phyloP scores from a whole-genome alignment of 495 filamentous ascomycete genomes.

The Penicillium ucsense region DNA sequence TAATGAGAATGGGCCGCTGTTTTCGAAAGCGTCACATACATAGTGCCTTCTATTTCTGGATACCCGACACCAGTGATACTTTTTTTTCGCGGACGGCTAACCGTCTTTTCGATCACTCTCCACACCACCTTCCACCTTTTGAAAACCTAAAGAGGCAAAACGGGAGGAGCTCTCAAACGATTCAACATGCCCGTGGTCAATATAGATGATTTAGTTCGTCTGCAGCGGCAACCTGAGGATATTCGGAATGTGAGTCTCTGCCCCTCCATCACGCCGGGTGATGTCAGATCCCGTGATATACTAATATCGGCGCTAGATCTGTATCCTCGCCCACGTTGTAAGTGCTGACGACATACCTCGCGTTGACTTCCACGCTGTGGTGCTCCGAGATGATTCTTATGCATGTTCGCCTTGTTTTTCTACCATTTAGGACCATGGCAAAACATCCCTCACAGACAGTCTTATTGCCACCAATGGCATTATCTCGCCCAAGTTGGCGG shows the following conservation, averaged over 20 bases:
- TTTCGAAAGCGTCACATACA: too few species aligned
- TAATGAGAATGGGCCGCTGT: too few species aligned
- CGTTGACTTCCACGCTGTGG: too few species aligned
- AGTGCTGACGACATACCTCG: conserved; percentile 21
- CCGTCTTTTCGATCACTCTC: not conserved
- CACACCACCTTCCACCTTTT: conserved; percentile 7
- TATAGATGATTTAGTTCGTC: conserved; percentile 72
- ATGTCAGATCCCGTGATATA: conserved; percentile 14
- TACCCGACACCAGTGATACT: too few species aligned
- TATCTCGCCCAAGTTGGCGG: conserved; percentile 93
- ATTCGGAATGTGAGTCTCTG: conserved; percentile 69
- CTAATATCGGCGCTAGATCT: conserved; percentile 60
- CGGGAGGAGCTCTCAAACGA: conserved; percentile 10
- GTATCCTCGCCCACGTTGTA: conserved; percentile 94
- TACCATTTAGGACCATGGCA: conserved; percentile 70
- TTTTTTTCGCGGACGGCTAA: too few species aligned
- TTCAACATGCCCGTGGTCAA: conserved; percentile 77
- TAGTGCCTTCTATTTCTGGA: too few species aligned
- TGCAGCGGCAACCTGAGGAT: conserved; percentile 75
- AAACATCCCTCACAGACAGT: conserved; percentile 93
- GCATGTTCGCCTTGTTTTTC: not conserved
- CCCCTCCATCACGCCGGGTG: conserved; percentile 27
- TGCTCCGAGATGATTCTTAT: not conserved
- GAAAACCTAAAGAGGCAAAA: conserved; percentile 1
- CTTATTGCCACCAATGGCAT: conserved; percentile 99